These are phyloP conservation scores for Lyophyllum decastes DNA, from an alignment of 768 basidiomycete genomes.

Conservation along the genomic window DNA sequence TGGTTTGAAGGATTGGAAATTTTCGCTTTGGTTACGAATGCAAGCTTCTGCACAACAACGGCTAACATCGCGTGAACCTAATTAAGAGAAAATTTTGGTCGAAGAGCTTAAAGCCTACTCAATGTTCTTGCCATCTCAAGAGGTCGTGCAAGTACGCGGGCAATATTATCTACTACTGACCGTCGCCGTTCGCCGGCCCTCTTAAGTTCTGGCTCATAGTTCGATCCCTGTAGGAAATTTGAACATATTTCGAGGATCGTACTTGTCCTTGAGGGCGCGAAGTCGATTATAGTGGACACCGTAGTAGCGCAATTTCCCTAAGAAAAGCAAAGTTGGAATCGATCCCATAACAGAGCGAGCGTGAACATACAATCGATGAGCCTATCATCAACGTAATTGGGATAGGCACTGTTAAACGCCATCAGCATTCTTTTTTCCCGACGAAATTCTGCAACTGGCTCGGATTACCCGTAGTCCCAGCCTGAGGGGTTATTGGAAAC, in stretches of 20 bases:
- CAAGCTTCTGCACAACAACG: not conserved
- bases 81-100: not conserved
- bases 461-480: conserved; percentile 29
- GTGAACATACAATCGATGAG: conserved; percentile 30
- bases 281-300: conserved; percentile 31
- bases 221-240: conserved; percentile 38
- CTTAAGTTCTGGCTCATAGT: not conserved
- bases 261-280: conserved; percentile 28
- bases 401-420: conserved; percentile 27
- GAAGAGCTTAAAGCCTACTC: no score
- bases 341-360: not conserved
- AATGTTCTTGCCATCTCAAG: no score
- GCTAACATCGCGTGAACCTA: not conserved
- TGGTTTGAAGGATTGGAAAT: not conserved
- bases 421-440: not conserved
- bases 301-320: conserved; percentile 37
- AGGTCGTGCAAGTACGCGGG: no score
- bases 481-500: conserved; percentile 24
- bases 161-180: not conserved
- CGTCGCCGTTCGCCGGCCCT: not conserved
- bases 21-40: not conserved
- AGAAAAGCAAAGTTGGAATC: not conserved
- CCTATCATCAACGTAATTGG: conserved; percentile 41
- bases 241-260: conserved; percentile 40
- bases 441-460: not conserved